These are phyloP conservation scores for Lizonia empirigonia DNA, from an alignment of 2,329 filamentous ascomycete genomes.

Conservation along the genomic window DNA sequence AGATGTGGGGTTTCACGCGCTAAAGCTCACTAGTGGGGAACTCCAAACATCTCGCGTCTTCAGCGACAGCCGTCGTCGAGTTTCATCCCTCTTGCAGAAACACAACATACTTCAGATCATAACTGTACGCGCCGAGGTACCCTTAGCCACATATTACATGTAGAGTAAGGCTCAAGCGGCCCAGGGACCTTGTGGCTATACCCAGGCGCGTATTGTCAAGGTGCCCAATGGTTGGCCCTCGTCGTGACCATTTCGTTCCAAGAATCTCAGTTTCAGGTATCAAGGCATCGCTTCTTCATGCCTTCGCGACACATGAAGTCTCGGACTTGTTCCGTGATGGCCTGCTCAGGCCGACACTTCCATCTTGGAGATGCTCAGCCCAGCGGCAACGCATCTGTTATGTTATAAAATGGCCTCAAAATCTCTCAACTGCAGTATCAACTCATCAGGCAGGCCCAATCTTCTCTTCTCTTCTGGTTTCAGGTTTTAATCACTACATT, in stretches of 20 bases:
- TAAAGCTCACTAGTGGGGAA: constrained; percentile 3
- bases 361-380: constrained; percentile 21
- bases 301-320: constrained; percentile 43
- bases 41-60: constrained; percentile 31
- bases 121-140: constrained; percentile 12
- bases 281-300: constrained; percentile 31
- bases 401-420: constrained; percentile 47
- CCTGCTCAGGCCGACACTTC: constrained; percentile 31
- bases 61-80: constrained; percentile 27
- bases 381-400: constrained; percentile 34
- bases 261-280: constrained; percentile 17
- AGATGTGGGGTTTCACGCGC: constrained; percentile 9
- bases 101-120: constrained; percentile 24
- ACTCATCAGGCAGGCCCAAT: constrained; percentile 46
- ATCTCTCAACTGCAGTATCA: constrained; percentile 35
- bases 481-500: constrained; percentile 30
- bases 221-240: constrained; percentile 34
- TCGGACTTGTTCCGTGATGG: constrained; percentile 44
- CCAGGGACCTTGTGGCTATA: constrained; percentile 31
- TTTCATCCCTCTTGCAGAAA: constrained; percentile 45
- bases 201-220: constrained; percentile 24
- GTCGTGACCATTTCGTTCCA: constrained; percentile 21
- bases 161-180: constrained; percentile 18
- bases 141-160: constrained; percentile 32
- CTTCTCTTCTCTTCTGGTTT: constrained; percentile 41